A percentile compares a stretch with the other conserved stretches of the same genome.
These are phyloP conservation scores for Phytophthora multivora DNA, from an alignment of 352 stramenopile genomes.

Conservation along the genomic window DNA sequence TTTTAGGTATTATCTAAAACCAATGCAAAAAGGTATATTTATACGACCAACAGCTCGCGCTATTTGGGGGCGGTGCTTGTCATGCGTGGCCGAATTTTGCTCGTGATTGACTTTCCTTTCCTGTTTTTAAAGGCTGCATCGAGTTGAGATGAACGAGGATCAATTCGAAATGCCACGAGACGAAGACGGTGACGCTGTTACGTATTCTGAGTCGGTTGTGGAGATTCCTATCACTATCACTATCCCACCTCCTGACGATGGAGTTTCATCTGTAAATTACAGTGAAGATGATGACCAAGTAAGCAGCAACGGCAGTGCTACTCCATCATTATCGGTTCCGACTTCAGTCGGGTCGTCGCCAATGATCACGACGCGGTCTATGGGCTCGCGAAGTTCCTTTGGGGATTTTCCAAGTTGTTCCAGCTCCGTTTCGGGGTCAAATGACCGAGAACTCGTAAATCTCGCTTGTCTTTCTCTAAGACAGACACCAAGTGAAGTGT, in stretches of 20 bases:
- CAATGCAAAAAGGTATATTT: slow-evolving; percentile 21
- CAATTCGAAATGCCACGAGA: slow-evolving; percentile 8
- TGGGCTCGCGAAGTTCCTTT: slow-evolving; percentile 28
- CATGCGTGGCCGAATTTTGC: background rate
- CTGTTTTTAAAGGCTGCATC: background rate
- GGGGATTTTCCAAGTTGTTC: slow-evolving; percentile 32
- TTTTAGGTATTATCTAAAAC: too few species aligned
- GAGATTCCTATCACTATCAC: slow-evolving; percentile 21
- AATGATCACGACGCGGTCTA: slow-evolving; percentile 19
- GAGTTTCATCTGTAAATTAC: slow-evolving; percentile 7
- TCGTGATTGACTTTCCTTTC: slow-evolving; percentile 9
- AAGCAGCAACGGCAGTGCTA: slow-evolving; percentile 11
- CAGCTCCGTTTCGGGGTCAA: slow-evolving; percentile 20
- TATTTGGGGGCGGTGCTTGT: slow-evolving; percentile 15
- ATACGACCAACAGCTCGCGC: background rate
- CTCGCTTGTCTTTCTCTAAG: slow-evolving; percentile 32
- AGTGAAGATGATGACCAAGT: slow-evolving; percentile 30
- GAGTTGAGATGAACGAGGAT: slow-evolving; percentile 18
- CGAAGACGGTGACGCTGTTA: slow-evolving; percentile 6
- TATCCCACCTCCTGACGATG: slow-evolving; percentile 17
- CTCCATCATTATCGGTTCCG: slow-evolving; percentile 15
- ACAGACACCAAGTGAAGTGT: slow-evolving; percentile 30
- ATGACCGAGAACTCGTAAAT: slow-evolving; percentile 48
- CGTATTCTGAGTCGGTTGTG: slow-evolving; percentile 8
- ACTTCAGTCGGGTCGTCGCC: slow-evolving; percentile 24